Base-by-base conservation (phyloP, 1,139 yeast species). In the Blastobotrys elegans region DNA sequence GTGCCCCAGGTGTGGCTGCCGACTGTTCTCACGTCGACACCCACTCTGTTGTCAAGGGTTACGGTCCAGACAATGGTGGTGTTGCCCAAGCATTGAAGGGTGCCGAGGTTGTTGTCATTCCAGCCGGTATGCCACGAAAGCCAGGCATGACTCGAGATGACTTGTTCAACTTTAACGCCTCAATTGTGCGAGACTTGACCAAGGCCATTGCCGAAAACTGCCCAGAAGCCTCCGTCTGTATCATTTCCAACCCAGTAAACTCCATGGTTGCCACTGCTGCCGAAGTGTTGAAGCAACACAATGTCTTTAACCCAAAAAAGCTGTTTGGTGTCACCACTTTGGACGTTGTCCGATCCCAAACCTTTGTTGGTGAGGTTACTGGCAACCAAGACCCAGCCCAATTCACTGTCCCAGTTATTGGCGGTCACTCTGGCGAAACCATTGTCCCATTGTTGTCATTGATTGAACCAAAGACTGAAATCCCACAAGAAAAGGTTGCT, bases 61-160 rank as follows among this genome's bases (percentile, higher is more conserved):
- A 76, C 72, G 74, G 83, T 57, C 90, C 94, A 52, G 81, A 77
- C 47, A 75, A 80, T 53, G 73, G 75, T 33, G 84, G 82, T 8
- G 66, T 80, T 37, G 61, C 66, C 43, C 62, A 60, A 37, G 94
- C 96, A 24, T 74, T 90, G 57, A 69, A 75, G 45, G 84, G 80
- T 44, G 74, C 95, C 24, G 85, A 84, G 61, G 76, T 89, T 53
- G 85, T 90, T 54, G 80, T 90, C 52, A 85, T 90, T 66, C 96
- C 97, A 54, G 97, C 97, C 44, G 97, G 97, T 66, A 87, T 90
- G 51, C 97, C 97, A 67, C 82, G 97, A 74, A 90, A 90, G 74
- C 97, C 97, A 50, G 97, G 97, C 59, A 90, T 90, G 97, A 86
- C 97, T 56, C 82, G 97, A 70, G 97, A 90, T 67, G 97, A 90